Evolutionary conservation across 2,329 filamentous ascomycete genomes (phyloP).

Genomic region (Byssothecium circinans): DNA sequence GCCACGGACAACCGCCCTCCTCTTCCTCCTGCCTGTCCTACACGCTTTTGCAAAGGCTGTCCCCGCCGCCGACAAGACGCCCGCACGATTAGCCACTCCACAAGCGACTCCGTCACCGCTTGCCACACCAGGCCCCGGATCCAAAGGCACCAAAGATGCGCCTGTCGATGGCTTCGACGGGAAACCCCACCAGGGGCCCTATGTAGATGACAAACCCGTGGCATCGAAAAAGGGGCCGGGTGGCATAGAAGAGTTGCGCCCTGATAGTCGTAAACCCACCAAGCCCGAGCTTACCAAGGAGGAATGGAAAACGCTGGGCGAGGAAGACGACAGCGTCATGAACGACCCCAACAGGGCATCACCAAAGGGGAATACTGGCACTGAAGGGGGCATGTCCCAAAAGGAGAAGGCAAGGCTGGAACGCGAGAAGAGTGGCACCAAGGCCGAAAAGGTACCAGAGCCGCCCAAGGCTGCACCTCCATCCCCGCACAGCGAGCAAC

Average conservation of each 20-base stretch:
- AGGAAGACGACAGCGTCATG: constrained; percentile 79
- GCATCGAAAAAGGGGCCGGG: constrained; percentile 35
- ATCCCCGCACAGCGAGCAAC: constrained; percentile 76
- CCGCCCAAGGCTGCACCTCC: constrained; percentile 84
- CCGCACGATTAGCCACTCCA: constrained; percentile 30
- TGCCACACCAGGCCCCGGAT: constrained; percentile 22
- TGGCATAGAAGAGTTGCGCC: constrained; percentile 43
- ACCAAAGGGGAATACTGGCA: constrained; percentile 85
- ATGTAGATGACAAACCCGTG: constrained; percentile 58
- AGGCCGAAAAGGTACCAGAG: constrained; percentile 73
- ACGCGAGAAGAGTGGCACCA: constrained; percentile 67
- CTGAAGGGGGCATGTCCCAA: constrained; percentile 84
- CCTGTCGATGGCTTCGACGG: constrained; percentile 93
- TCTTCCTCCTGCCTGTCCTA: constrained; percentile 62
- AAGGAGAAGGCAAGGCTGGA: constrained; percentile 76
- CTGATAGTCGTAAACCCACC: constrained; percentile 26
- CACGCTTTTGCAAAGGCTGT: constrained; percentile 57
- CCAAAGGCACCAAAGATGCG: constrained; percentile 70
- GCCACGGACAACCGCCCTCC: constrained; percentile 50
- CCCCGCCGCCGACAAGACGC: constrained; percentile 36
- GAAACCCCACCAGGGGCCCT: constrained; percentile 86
- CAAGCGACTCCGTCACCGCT: constrained; percentile 24
- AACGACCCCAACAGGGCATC: constrained; percentile 76
- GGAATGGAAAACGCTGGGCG: constrained; percentile 49
- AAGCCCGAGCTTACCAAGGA: constrained; percentile 35